These are phyloP conservation scores for Plasmopara halstedii DNA, from an alignment of 352 stramenopile species.

Conservation along the genomic window DNA sequence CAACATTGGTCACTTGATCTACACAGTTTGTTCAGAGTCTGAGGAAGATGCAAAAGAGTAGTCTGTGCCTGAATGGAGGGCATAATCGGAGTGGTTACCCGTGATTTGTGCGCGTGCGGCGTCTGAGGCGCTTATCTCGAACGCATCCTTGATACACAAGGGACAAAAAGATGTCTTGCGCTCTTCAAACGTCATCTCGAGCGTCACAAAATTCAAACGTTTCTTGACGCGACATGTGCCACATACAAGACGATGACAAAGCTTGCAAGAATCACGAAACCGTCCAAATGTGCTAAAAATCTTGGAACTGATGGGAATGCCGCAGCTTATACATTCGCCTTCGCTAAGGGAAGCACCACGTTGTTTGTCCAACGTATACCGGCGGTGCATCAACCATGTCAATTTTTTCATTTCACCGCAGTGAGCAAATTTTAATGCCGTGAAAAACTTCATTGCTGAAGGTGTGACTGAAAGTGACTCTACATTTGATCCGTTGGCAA, in stretches of 20 bases:
- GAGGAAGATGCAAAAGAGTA: constrained; percentile 29
- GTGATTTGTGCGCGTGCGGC: constrained; percentile 22
- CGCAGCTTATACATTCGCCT: constrained; percentile 25
- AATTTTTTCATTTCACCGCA: constrained; percentile 38
- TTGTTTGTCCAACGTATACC: constrained; percentile 19
- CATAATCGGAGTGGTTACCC: constrained; percentile 18
- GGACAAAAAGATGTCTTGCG: constrained; percentile 29
- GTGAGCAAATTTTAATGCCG: constrained; percentile 21
- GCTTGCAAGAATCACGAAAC: constrained; percentile 27
- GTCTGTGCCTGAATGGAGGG: constrained; percentile 20
- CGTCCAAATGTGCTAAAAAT: constrained; percentile 26
- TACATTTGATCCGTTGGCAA: constrained; percentile 18
- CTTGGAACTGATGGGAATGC: constrained; percentile 23
- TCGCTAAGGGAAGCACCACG: constrained; percentile 14
- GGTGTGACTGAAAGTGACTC: constrained; percentile 21
- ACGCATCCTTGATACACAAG: constrained; percentile 25
- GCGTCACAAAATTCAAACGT: constrained; percentile 26
- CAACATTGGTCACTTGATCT: no score
- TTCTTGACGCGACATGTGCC: constrained; percentile 29
- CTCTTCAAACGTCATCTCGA: constrained; percentile 31
- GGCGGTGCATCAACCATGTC: constrained; percentile 30
- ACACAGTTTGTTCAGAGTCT: constrained; percentile 18
- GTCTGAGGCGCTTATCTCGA: constrained; percentile 25
- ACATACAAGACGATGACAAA: constrained; percentile 28
- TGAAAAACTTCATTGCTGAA: constrained; percentile 29